Evolutionary conservation across 2,329 filamentous ascomycete genomes (phyloP).

Genomic region (Chlorencoelia australis): DNA sequence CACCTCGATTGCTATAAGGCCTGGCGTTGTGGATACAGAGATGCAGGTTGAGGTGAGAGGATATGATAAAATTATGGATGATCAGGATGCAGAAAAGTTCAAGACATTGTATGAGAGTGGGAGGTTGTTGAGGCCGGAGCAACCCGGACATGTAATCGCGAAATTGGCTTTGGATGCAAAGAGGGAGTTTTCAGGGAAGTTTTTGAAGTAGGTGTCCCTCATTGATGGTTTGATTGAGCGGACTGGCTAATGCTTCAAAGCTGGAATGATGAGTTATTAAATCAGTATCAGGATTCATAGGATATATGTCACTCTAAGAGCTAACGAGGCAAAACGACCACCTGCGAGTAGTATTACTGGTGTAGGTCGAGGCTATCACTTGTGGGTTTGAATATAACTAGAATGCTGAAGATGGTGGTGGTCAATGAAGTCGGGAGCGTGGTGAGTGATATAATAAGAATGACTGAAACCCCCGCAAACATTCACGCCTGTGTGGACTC

Average conservation of each 20-base stretch:
- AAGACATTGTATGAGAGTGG: slow-evolving; percentile 59
- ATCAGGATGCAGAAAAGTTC: slow-evolving; percentile 53
- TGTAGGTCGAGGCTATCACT: too few relatives aligned
- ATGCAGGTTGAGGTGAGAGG: slow-evolving; percentile 81
- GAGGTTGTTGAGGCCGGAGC: slow-evolving; percentile 66
- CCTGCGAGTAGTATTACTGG: too few relatives aligned
- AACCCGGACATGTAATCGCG: slow-evolving; percentile 79
- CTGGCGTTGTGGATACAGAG: slow-evolving; percentile 76
- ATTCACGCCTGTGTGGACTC: too few relatives aligned
- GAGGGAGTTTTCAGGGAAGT: slow-evolving; percentile 63
- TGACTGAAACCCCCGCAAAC: too few relatives aligned
- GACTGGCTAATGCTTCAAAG: slow-evolving; percentile 29
- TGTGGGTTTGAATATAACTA: too few relatives aligned
- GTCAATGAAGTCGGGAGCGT: too few relatives aligned
- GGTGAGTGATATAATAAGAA: too few relatives aligned
- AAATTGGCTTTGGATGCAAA: slow-evolving; percentile 61
- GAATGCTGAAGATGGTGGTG: too few relatives aligned
- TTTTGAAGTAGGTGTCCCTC: slow-evolving; percentile 47
- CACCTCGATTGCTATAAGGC: slow-evolving; percentile 61
- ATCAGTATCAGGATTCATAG: slow-evolving; percentile 42
- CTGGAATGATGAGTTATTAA: slow-evolving; percentile 44
- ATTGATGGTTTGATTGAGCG: background rate
- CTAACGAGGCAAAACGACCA: too few relatives aligned
- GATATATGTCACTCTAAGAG: too few relatives aligned
- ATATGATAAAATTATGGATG: slow-evolving; percentile 51